A percentile compares a stretch with the other conserved stretches of the same genome.
Evolutionary conservation across 2,329 filamentous ascomycete species (phyloP).

Genomic region (Pseudofabraea citricarpa): DNA sequence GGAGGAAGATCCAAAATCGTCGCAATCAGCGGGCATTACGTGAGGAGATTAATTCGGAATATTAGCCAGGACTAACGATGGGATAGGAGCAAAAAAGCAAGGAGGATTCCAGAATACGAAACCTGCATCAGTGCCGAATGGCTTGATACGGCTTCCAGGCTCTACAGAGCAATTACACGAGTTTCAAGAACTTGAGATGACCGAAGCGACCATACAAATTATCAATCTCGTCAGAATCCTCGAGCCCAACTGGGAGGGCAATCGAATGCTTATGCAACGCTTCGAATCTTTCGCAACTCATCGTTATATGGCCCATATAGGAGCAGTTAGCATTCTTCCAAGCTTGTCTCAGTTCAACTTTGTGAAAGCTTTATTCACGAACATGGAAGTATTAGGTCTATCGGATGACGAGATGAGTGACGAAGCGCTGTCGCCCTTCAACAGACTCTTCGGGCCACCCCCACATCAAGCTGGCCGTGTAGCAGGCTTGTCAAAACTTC

Average conservation of each 20-base stretch:
- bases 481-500: not conserved
- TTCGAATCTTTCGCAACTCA: not conserved
- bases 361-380: slow-evolving; percentile 27
- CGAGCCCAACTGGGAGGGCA: not conserved
- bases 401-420: slow-evolving; percentile 3
- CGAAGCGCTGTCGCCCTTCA: slow-evolving; percentile 3
- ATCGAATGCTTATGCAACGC: not conserved
- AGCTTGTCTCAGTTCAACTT: slow-evolving; percentile 29
- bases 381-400: slow-evolving; percentile 16
- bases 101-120: not conserved
- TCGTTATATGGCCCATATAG: not conserved
- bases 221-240: not conserved
- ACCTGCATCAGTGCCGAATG: not conserved
- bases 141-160: not conserved
- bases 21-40: too few species aligned
- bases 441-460: not conserved
- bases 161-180: not conserved
- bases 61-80: too few species aligned
- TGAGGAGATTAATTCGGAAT: too few species aligned
- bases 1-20: too few species aligned
- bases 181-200: not conserved
- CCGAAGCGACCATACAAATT: not conserved
- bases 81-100: not conserved
- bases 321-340: not conserved
- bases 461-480: not conserved